Percentiles rank a stretch among this genome's conserved stretches.
Conservation (phyloP, 169 alveolate species). For the Plasmodium vivax region DNA sequence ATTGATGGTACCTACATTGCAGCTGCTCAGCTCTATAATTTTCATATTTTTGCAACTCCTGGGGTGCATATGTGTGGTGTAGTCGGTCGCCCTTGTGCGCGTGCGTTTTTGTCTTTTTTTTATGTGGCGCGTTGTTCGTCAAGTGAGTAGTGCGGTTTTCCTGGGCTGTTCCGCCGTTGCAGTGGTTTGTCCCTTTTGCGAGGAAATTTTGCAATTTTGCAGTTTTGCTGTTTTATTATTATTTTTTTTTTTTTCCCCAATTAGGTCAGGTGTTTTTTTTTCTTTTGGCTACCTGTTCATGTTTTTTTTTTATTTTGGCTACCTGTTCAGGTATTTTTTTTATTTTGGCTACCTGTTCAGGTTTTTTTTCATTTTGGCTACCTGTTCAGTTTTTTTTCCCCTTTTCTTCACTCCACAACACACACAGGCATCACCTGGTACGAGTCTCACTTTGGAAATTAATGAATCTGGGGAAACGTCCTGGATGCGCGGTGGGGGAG, state of each 20-base stretch:
- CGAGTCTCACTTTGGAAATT: background rate
- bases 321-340: background rate
- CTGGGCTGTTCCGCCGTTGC: background rate
- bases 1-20: background rate
- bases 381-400: too few relatives aligned
- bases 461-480: background rate
- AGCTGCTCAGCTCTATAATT: background rate
- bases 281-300: too few relatives aligned
- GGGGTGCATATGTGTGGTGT: background rate
- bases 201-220: background rate
- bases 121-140: background rate
- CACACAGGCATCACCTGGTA: background rate
- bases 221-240: background rate
- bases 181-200: background rate
- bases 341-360: background rate
- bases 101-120: background rate
- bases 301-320: too few relatives aligned
- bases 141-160: background rate
- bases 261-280: too few relatives aligned
- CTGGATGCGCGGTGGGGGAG: background rate
- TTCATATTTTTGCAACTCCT: constrained; percentile 1
- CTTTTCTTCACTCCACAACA: background rate
- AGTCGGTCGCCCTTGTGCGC: background rate
- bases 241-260: background rate
- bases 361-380: background rate